Base-by-base conservation (phyloP, 768 basidiomycete genomes). In the Serendipita sp. region DNA sequence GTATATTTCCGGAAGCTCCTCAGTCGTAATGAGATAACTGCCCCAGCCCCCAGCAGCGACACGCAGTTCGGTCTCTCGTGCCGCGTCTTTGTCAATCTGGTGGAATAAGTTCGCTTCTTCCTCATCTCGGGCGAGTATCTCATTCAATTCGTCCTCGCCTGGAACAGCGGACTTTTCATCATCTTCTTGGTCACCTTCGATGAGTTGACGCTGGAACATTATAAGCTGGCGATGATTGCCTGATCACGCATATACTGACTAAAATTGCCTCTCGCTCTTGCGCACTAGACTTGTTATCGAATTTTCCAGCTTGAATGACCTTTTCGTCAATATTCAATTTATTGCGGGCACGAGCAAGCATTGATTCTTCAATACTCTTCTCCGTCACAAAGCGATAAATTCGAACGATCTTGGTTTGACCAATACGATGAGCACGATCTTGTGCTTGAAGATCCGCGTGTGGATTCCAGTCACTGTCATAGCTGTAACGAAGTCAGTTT, bases 291-390 rank as follows among this genome's bases (percentile, higher is more conserved):
- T 95, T 95, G 76, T 98, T 95, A 74, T 99, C 96, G 76, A 97
- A 97, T 53, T 92, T 92, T 79, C 95, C 95, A 63, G 93, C 93
- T 77, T 97, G 95, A 71, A 97, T 97, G 76, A 96, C 95, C 75
- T 99, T 98, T 77, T 95, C 93, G 73, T 99, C 96, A 71, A 99
- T 94, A 71, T 95, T 95, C 34, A 97, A 86, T 79, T 99, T 99
- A 76, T 85, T 90, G 65, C 90, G 84, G 3, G 96, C 96, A 68
- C 93, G 84, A 51, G 91, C 89, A 67, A 97, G 89, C 83, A 98
- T 96, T 2, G 93, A 92, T 75, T 98, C 96, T 76, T 98, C 96
- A 28, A 99, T 92, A 68, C 93, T 95, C 78, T 93, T 92, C 74
- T 96, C 92, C 3, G 95, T 96, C 73, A 99, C 94, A 74, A 99